phyloP scores from a whole-genome alignment of 139 green algal genomes.

The Micractinium conductrix region DNA sequence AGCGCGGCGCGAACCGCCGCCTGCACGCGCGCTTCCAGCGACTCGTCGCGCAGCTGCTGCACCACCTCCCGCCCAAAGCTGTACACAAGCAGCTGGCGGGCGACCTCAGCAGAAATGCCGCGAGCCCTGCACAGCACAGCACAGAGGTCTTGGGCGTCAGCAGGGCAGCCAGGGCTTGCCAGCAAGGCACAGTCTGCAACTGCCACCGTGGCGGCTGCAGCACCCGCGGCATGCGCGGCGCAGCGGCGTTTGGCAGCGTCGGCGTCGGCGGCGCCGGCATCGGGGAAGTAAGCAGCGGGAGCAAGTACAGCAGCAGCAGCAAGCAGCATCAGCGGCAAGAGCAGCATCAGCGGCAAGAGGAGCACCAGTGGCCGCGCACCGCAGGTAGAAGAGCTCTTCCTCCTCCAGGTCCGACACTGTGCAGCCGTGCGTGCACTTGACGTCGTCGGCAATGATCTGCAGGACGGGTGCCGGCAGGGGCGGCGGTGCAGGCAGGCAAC shows the following conservation, averaged over 20 bases:
- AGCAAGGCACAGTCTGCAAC: too few species aligned
- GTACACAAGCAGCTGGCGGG: constrained; percentile 85
- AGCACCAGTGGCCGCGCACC: constrained; percentile 34
- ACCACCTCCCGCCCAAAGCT: constrained; percentile 92
- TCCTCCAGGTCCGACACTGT: constrained; percentile 97
- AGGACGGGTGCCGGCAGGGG: too few species aligned
- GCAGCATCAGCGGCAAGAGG: neutral
- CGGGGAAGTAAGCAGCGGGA: too few species aligned
- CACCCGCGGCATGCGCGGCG: too few species aligned
- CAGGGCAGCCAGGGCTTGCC: too few species aligned
- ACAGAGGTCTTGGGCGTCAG: too few species aligned
- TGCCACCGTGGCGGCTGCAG: too few species aligned
- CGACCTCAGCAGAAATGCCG: constrained; percentile 77
- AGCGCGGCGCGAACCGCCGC: constrained; percentile 17
- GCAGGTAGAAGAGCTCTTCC: constrained; percentile 99
- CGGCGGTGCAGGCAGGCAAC: neutral
- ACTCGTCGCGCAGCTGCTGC: constrained; percentile 55
- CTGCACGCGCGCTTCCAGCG: constrained; percentile 50
- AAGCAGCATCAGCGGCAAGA: neutral
- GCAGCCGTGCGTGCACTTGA: constrained; percentile 98
- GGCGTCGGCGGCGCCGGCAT: too few species aligned
- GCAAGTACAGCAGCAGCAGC: too few species aligned
- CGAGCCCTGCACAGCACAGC: constrained; percentile 61
- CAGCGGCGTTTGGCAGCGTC: too few species aligned
- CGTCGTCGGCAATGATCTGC: constrained; percentile 99